Evolutionary conservation across 1,284 basidiomycete genomes (phyloP), one percentile per base, ranked within the genome.

Genomic region (Austroboletus niveus): DNA sequence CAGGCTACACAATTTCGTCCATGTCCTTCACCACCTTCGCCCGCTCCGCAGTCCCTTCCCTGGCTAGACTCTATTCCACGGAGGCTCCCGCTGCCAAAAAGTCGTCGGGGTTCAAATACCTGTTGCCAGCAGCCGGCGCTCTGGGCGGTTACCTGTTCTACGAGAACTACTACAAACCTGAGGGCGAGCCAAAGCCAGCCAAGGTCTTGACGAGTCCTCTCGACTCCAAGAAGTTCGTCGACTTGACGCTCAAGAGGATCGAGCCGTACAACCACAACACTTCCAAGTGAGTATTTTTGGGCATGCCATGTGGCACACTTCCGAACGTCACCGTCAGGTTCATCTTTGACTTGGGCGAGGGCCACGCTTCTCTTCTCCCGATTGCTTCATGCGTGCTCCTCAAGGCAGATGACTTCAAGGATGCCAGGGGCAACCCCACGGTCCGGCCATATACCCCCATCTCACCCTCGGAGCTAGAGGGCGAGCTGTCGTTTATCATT

Each of bases 181-280:
- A 57, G 12, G 57, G 56, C 35, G 75, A 74, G 51, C 75, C 71
- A 49, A 58, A 54, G 15, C 60, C 70, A 29, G 71, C 68, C 54
- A 77, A 77, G 53, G 69, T 78, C 44, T 62, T 75, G 62, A 85
- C 82, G 65, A 87, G 83, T 60, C 83, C 86, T 8, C 75, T 92
- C 38, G 82, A 89, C 66, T 81, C 87, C 24, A 72, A 90, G 55
- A 81, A 84, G 57, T 94, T 87, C 64, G 70, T 83, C 48, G 82
- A 90, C 66, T 85, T 98, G 71, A 88, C 84, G 65, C 81, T 98
- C 62, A 89, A 89, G 72, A 82, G 86, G 66, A 76, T 98, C 60
- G 79, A 86, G 60, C 85, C 86, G 2, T 98, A 98, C 79, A 99
- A 96, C 80, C 89, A 96, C 78, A 94, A 96, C 73, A 86, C 91